Base-by-base conservation (phyloP, 2,329 filamentous ascomycete species). In the Claviceps quebecensis region DNA sequence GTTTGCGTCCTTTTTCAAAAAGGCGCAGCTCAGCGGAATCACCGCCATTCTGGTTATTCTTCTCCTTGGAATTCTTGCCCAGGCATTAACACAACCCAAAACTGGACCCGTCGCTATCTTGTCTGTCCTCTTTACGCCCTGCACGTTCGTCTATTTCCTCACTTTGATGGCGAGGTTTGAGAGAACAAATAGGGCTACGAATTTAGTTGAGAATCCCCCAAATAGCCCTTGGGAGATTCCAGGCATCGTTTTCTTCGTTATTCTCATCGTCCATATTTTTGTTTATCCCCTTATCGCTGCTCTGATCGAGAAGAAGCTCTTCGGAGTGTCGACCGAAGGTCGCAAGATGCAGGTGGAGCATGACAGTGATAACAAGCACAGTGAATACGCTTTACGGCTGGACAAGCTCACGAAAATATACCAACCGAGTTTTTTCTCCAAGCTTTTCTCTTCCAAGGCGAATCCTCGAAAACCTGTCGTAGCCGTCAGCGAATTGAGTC, bases 21-120 rank as follows among this genome's bases (percentile, higher is more conserved):
- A 84, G 62, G 83, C 90, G 0, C 90, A 96, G 65, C 77, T 96
- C 4, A 93, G 86, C 52, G 90, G 91, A 29, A 91, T 94, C 55
- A 80, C 81, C 0, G 77, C 86, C 41, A 83, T 84, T 8, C 82
- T 96, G 26, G 68, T 79, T 17, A 83, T 80, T 13, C 75, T 94
- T 26, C 68, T 94, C 2, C 72, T 96, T 1, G 89, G 85, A 16
- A 86, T 96, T 58, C 72, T 95, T 22, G 83, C 88, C 0, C 90
- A 96, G 65, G 80, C 87, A 16, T 71, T 87, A 17, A 80, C 76
- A 0, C 74, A 73, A 1, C 79, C 80, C 3, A 71, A 68, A 8
- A 86, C 82, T 0, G 80, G 70, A 1, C 74, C 80, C 1, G 85
- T 91, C 3, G 75, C 77, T 5, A 70, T 87, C 3, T 72, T 95